Evolutionary conservation across 352 stramenopile genomes (phyloP).

Genomic region (Globisporangium emineosum): DNA sequence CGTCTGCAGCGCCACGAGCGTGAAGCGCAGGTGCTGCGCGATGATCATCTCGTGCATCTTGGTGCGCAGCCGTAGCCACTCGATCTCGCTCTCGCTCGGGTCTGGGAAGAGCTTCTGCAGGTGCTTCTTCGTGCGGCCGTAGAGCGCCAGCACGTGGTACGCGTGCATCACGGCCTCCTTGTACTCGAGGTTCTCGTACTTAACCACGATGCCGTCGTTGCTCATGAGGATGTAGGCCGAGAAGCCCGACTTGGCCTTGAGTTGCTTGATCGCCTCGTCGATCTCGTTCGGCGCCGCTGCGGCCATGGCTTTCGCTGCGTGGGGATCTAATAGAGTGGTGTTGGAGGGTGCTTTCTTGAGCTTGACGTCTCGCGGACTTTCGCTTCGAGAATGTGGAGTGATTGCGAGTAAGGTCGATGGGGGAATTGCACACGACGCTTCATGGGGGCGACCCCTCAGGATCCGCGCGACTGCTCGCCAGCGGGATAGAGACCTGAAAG

Average conservation of each 20-base stretch:
- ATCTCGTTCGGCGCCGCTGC: slow-evolving; percentile 87
- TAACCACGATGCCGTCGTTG: slow-evolving; percentile 93
- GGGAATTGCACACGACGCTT: not conserved
- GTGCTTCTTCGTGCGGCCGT: slow-evolving; percentile 79
- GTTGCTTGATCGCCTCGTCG: slow-evolving; percentile 90
- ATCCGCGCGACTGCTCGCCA: not conserved
- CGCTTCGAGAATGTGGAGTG: too few species aligned
- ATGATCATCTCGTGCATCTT: slow-evolving; percentile 93
- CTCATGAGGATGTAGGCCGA: slow-evolving; percentile 91
- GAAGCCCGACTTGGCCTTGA: slow-evolving; percentile 90
- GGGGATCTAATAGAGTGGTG: not conserved
- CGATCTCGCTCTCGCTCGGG: slow-evolving; percentile 83
- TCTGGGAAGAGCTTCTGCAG: slow-evolving; percentile 85
- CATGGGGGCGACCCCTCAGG: not conserved
- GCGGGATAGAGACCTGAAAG: not conserved
- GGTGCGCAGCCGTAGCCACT: slow-evolving; percentile 88
- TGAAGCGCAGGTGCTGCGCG: slow-evolving; percentile 85
- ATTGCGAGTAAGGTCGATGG: not conserved
- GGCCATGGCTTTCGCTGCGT: slow-evolving; percentile 37
- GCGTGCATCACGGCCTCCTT: slow-evolving; percentile 90
- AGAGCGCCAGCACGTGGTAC: slow-evolving; percentile 89
- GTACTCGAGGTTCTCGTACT: slow-evolving; percentile 91
- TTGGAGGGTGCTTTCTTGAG: not conserved
- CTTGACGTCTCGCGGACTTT: not conserved
- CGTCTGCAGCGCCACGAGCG: slow-evolving; percentile 84